Evolutionary conservation across 805 yeast genomes (phyloP).

Genomic region (Saturnispora dispora): DNA sequence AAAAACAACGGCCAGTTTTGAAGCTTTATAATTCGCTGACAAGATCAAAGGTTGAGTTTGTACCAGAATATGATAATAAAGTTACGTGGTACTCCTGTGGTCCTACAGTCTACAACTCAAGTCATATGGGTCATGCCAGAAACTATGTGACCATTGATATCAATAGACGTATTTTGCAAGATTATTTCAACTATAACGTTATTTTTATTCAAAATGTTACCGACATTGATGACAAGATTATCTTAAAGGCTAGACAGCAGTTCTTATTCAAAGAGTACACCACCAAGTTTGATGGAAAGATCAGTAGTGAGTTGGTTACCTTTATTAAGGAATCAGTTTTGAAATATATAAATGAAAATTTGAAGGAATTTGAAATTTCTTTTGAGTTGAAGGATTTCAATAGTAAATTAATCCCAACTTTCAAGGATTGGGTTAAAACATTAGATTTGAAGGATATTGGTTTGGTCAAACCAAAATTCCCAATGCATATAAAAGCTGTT

Average conservation of each 20-base stretch:
- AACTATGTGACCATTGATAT: constrained; percentile 93
- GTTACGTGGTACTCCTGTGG: constrained; percentile 98
- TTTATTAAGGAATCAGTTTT: constrained; percentile 37
- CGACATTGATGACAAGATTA: constrained; percentile 97
- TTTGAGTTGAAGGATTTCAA: constrained; percentile 37
- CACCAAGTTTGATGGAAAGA: constrained; percentile 21
- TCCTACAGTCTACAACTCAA: constrained; percentile 92
- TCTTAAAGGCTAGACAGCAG: constrained; percentile 86
- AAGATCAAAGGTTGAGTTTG: constrained; percentile 65
- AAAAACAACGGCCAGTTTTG: constrained; percentile 32
- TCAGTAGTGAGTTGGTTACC: constrained; percentile 30
- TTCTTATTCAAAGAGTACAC: constrained; percentile 61
- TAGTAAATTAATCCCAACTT: background rate
- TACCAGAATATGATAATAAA: constrained; percentile 54
- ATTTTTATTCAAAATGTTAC: constrained; percentile 93
- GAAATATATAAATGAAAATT: constrained; percentile 43
- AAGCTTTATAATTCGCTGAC: constrained; percentile 79
- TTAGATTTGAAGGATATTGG: constrained; percentile 45
- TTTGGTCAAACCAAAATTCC: constrained; percentile 65
- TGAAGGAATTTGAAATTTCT: constrained; percentile 33
- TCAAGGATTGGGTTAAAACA: constrained; percentile 23
- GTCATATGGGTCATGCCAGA: constrained; percentile 98
- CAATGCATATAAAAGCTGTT: constrained; percentile 71
- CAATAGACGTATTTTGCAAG: constrained; percentile 78
- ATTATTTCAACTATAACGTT: constrained; percentile 86